phyloP scores from a whole-genome alignment of 352 stramenopile species.

The Pythium aphanidermatum region DNA sequence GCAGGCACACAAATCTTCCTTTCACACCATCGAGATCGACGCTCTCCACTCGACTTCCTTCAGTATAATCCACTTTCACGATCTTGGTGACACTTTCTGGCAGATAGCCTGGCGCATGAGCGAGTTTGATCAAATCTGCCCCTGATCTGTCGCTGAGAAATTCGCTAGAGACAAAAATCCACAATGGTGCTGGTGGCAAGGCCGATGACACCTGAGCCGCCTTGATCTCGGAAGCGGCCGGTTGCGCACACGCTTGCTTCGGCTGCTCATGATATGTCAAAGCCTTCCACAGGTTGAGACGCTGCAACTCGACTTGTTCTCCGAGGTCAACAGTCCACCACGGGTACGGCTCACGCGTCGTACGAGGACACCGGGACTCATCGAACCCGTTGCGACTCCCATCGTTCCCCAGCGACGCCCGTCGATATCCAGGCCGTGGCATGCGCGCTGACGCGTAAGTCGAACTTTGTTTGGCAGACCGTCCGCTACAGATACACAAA shows the following conservation, averaged over 20 bases:
- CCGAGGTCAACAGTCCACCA: conserved; percentile 76
- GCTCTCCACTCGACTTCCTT: conserved; percentile 19
- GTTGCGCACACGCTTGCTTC: conserved; percentile 31
- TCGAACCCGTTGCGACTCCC: conserved; percentile 60
- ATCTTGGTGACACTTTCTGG: conserved; percentile 6
- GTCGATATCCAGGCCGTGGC: conserved; percentile 34
- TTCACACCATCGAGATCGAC: conserved; percentile 11
- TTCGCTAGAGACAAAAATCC: conserved; percentile 53
- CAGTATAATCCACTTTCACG: conserved; percentile 6
- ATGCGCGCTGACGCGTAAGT: conserved; percentile 33
- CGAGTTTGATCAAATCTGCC: conserved; percentile 2
- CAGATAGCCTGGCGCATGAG: conserved; percentile 5
- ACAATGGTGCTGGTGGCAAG: conserved; percentile 28
- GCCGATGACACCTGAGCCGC: conserved; percentile 22
- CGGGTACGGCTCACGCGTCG: conserved; percentile 40
- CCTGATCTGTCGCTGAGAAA: conserved; percentile 5
- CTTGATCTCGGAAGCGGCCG: conserved; percentile 26
- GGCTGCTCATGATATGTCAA: conserved; percentile 68
- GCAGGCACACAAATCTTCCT: conserved; percentile 55
- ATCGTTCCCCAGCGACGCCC: conserved; percentile 49
- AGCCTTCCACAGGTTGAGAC: conserved; percentile 58
- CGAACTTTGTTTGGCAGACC: conserved; percentile 45
- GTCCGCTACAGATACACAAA: conserved; percentile 15
- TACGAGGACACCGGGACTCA: conserved; percentile 65
- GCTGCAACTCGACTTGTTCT: conserved; percentile 23